phyloP scores from a whole-genome alignment of 352 stramenopile species.

The Aphanomyces euteiches region DNA sequence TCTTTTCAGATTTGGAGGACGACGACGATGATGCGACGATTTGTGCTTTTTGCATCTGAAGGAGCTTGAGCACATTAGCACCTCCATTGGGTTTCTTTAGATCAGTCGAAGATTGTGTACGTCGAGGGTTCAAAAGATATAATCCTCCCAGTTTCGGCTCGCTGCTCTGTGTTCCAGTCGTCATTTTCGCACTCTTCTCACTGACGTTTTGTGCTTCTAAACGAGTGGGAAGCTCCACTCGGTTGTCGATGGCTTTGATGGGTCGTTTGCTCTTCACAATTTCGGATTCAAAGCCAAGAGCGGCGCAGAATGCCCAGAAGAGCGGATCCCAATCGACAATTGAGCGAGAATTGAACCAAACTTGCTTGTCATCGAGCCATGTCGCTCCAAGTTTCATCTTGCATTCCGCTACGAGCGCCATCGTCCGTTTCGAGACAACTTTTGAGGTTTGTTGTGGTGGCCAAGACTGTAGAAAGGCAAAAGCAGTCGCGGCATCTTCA shows the following conservation, averaged over 20 bases:
- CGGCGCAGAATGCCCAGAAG: conserved; percentile 1
- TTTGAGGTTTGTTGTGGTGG: neutral
- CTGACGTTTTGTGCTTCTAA: neutral
- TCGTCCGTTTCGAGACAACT: conserved; percentile 3
- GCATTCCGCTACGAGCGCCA: neutral
- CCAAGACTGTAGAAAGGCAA: conserved; percentile 11
- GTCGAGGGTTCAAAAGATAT: neutral
- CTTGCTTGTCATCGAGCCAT: conserved; percentile 3
- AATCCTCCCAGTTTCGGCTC: neutral
- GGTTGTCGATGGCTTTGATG: neutral
- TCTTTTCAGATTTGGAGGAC: neutral
- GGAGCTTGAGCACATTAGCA: conserved; percentile 21
- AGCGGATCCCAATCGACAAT: neutral
- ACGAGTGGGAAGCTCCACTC: neutral
- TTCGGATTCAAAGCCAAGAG: neutral
- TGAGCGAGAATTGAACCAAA: neutral
- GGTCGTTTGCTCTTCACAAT: neutral
- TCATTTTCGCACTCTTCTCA: neutral
- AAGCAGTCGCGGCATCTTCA: conserved; percentile 4
- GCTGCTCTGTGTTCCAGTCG: neutral
- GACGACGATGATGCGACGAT: neutral
- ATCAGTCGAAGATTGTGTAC: neutral
- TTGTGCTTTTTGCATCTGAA: conserved; percentile 26
- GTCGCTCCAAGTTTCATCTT: neutral
- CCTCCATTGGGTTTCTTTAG: neutral